Percentiles rank a stretch among this genome's conserved stretches.
Conservation (phyloP, 2,329 filamentous ascomycete genomes). For the Cercospora sp. region DNA sequence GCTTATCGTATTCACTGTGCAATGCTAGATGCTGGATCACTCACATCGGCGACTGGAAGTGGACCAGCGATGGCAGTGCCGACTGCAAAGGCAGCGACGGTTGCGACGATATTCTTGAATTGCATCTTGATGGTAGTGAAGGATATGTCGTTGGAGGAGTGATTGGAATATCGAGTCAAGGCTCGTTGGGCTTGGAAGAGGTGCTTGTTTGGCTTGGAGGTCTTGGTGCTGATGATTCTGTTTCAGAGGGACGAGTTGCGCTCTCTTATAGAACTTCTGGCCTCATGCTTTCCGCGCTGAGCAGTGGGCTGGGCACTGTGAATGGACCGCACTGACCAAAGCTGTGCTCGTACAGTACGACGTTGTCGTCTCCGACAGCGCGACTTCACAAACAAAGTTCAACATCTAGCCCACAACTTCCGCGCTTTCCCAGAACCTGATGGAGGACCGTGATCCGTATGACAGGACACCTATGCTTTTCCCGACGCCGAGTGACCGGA, state of each 20-base stretch:
- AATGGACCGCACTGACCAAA: not conserved
- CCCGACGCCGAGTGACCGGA: not conserved
- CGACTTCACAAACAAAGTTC: not conserved
- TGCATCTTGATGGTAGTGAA: constrained; percentile 12
- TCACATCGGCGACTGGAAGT: constrained; percentile 1
- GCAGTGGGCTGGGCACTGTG: not conserved
- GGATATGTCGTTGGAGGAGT: not conserved
- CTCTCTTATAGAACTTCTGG: not conserved
- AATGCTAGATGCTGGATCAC: not conserved
- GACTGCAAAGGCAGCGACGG: constrained; percentile 13
- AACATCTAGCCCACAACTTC: not conserved
- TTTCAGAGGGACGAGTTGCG: not conserved
- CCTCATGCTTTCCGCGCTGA: not conserved
- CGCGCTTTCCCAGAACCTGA: not conserved
- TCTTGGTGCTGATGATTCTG: constrained; percentile 5
- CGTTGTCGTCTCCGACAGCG: not conserved
- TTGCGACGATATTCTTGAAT: constrained; percentile 12
- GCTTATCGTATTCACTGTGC: not conserved
- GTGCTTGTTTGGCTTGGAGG: not conserved
- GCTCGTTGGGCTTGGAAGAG: not conserved
- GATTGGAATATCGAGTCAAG: not conserved
- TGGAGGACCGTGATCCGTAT: not conserved
- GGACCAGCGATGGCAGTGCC: constrained; percentile 10
- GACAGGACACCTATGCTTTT: not conserved
- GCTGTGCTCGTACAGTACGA: not conserved